Base-by-base conservation (phyloP, 2,329 filamentous ascomycete species). In the Clarireedia paspali region DNA sequence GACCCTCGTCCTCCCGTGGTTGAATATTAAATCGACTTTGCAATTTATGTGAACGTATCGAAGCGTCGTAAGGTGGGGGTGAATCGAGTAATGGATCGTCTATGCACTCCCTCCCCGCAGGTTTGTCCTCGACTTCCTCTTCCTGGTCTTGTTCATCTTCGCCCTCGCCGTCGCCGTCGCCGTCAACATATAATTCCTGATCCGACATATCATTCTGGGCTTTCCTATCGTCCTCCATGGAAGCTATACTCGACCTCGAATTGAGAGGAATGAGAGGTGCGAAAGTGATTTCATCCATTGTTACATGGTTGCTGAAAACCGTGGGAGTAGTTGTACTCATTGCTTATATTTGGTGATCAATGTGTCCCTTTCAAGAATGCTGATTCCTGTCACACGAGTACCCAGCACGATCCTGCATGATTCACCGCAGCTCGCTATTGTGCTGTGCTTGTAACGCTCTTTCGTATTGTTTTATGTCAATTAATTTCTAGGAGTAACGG, bases 1-100 rank as follows among this genome's bases (percentile, higher is more conserved):
- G 66, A 53, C 71, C 70, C 59, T 74, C 69, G 50, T 70, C 68
- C 46, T 69, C 67, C 47, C 70, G 59, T 1, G 71, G 71, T 50
- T 68, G 64, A 40, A 73, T 65, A 50, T 63, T 64, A 55, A 64
- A 65, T 46, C 59, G 60, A 3, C 50, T 53, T 12, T 55, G 59
- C 14, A 62, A 50, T 36, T 56, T 52, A 9, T 57, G 49, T 1
- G 59, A 53, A 10, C 58, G 57, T 52, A 61, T 49, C 12, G 61
- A 52, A 17, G 50, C 55, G 53, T 62, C 61, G 48, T 65, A 63
- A 3, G 57, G 56, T 6, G 63, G 63, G 27, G 63, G 63, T 17
- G 58, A 46, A 17, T 60, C 61, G 40, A 47, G 48, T 9, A 46
- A 17, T 15, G 47, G 17, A 38, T 51, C 48, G 26, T 27, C 5